Evolutionary conservation across 2,329 filamentous ascomycete genomes (phyloP), one percentile per base, ranked within the genome.

Genomic region (Arachnomyces sp.): DNA sequence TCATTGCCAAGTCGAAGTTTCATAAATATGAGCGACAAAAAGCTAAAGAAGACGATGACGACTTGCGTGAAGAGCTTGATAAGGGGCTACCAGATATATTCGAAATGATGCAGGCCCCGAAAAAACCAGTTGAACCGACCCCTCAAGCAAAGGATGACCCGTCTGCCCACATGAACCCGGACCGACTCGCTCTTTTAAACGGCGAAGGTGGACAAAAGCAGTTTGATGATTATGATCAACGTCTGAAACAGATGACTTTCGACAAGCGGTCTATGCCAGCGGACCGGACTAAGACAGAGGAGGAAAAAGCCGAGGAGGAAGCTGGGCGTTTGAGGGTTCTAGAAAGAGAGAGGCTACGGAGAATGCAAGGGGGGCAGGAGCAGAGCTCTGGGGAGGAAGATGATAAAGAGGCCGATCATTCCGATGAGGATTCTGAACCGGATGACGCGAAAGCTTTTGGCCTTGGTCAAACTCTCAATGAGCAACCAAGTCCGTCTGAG

Each of bases 1-100:
- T 98, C 45, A 95, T 98, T 50, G 86, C 89, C 45, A 98, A 98
- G 65, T 96, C 90, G 1, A 98, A 98, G 60, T 73, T 86, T 46
- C 77, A 95, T 74, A 96, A 95, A 66, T 89, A 90, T 57, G 89
- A 96, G 66, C 80, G 92, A 31, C 92, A 98, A 63, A 82, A 86
- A 44, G 79, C 80, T 18, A 95, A 95, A 57, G 92, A 96, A 45
- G 87, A 92, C 36, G 92, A 98, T 52, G 87, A 93, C 37, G 90
- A 95, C 49, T 63, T 95, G 39, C 77, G 88, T 44, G 81, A 82
- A 43, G 80, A 89, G 59, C 72, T 98, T 12, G 88, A 98, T 61
- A 82, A 89, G 59, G 86, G 87, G 31, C 73, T 96, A 46, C 74
- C 77, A 9, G 80, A 84, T 48, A 76, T 98, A 11, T 82, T 88